A percentile compares a stretch with the other conserved stretches of the same genome.
These are phyloP conservation scores for Colletotrichum cuscutae DNA, from an alignment of 2,329 filamentous ascomycete species.

Conservation along the genomic window DNA sequence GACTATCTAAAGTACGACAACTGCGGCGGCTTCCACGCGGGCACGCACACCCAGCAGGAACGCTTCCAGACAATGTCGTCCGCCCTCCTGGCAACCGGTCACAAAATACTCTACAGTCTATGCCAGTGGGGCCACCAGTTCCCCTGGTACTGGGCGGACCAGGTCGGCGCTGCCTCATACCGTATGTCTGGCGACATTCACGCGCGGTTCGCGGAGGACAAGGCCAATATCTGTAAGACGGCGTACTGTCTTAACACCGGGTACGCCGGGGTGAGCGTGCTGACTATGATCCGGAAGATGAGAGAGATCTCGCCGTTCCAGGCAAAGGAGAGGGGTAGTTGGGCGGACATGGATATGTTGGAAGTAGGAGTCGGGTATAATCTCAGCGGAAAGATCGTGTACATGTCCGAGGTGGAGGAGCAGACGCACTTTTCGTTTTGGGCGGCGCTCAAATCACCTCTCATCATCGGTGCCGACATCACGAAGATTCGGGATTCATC, in stretches of 20 bases:
- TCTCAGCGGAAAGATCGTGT: conserved; percentile 41
- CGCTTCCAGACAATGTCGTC: conserved; percentile 50
- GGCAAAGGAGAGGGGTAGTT: conserved; percentile 41
- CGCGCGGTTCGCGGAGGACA: conserved; percentile 40
- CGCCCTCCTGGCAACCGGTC: conserved; percentile 44
- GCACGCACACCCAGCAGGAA: conserved; percentile 57
- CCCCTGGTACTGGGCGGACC: conserved; percentile 40
- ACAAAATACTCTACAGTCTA: conserved; percentile 45
- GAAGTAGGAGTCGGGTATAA: conserved; percentile 50
- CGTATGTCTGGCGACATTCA: conserved; percentile 46
- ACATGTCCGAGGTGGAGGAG: conserved; percentile 42
- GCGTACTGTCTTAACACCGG: conserved; percentile 48
- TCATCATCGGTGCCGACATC: conserved; percentile 54
- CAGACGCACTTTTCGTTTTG: conserved; percentile 57
- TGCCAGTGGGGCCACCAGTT: conserved; percentile 47
- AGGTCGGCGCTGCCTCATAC: conserved; percentile 42
- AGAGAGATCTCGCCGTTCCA: conserved; percentile 45
- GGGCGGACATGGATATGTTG: conserved; percentile 53
- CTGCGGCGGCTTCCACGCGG: conserved; percentile 59
- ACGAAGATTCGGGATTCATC: conserved; percentile 39
- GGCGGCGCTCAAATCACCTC: conserved; percentile 56
- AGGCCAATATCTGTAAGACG: conserved; percentile 41
- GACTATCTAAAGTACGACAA: conserved; percentile 66
- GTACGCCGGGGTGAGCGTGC: conserved; percentile 43
- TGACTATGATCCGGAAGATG: conserved; percentile 47